Percentiles rank a stretch among this genome's conserved stretches.
These are phyloP conservation scores for Amanita subjunquillea DNA, from an alignment of 768 basidiomycete species.

Conservation along the genomic window DNA sequence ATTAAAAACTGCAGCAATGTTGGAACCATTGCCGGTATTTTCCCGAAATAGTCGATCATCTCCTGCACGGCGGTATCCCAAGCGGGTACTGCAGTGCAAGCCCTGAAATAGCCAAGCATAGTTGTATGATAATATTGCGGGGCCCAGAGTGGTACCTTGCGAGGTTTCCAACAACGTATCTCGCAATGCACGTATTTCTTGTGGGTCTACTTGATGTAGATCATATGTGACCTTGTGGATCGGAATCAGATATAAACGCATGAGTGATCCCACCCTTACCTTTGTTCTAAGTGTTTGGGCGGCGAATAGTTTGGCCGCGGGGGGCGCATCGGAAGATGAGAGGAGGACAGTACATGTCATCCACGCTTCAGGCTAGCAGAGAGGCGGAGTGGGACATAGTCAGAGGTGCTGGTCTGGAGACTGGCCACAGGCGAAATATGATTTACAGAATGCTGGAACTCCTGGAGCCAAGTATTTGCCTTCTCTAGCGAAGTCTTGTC, in stretches of 20 bases:
- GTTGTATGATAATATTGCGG: constrained; percentile 75
- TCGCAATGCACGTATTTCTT: constrained; percentile 67
- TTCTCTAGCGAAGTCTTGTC: constrained; percentile 75
- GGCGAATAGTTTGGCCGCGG: constrained; percentile 82
- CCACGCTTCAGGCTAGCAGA: constrained; percentile 93
- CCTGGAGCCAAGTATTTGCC: constrained; percentile 93
- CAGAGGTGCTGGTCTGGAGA: constrained; percentile 53
- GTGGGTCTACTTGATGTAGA: constrained; percentile 72
- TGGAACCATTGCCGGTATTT: constrained; percentile 74
- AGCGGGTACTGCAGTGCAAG: constrained; percentile 81
- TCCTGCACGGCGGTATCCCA: constrained; percentile 77
- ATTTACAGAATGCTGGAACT: constrained; percentile 99
- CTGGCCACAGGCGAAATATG: constrained; percentile 64
- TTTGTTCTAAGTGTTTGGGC: constrained; percentile 95
- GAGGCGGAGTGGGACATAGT: constrained; percentile 47
- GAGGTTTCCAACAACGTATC: constrained; percentile 81
- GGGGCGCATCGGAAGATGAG: constrained; percentile 65
- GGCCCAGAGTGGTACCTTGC: constrained; percentile 67
- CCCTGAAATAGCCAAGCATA: constrained; percentile 85
- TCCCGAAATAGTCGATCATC: constrained; percentile 80
- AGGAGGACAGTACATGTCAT: constrained; percentile 88
- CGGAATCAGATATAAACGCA: constrained; percentile 17
- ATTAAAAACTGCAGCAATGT: constrained; percentile 84
- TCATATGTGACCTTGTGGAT: constrained; percentile 82
- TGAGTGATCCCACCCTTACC: constrained; percentile 29